phyloP scores from a whole-genome alignment of 495 filamentous ascomycete genomes.

The Penicillium parvum region DNA sequence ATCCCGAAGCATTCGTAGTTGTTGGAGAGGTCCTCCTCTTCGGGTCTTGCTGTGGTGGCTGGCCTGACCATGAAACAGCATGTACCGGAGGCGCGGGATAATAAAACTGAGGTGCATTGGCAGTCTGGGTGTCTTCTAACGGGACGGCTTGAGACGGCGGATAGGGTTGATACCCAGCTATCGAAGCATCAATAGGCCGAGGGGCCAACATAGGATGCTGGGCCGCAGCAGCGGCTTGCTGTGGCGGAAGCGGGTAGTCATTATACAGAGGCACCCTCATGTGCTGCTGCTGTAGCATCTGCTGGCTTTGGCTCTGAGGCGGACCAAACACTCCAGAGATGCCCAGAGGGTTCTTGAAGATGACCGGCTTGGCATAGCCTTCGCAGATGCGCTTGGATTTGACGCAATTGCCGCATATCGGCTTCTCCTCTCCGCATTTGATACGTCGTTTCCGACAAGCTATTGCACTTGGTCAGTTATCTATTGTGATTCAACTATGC shows the following conservation, averaged over 20 bases:
- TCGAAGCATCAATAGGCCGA: constrained; percentile 15
- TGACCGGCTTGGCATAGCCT: constrained; percentile 86
- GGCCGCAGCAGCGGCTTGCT: constrained; percentile 27
- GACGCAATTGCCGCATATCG: constrained; percentile 86
- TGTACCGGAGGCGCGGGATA: constrained; percentile 16
- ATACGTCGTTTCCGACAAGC: constrained; percentile 93
- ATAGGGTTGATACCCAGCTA: constrained; percentile 11
- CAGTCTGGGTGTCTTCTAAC: not conserved
- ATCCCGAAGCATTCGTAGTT: constrained; percentile 7
- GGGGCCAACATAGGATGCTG: constrained; percentile 37
- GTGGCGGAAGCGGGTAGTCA: constrained; percentile 20
- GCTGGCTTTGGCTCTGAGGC: constrained; percentile 14
- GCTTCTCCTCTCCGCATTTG: constrained; percentile 94
- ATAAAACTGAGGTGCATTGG: constrained; percentile 14
- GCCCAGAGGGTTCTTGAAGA: constrained; percentile 86
- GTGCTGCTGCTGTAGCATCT: constrained; percentile 19
- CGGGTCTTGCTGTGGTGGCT: not conserved
- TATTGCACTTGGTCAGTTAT: constrained; percentile 32
- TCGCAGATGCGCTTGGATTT: constrained; percentile 93
- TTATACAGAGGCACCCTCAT: constrained; percentile 17
- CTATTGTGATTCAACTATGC: not conserved
- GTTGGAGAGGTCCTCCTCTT: not conserved
- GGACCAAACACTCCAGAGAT: constrained; percentile 43
- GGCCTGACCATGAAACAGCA: constrained; percentile 7
- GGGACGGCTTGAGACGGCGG: constrained; percentile 1